Base-by-base conservation (phyloP, 192 early-diverging fungal species). In the Coemansia sp. region DNA sequence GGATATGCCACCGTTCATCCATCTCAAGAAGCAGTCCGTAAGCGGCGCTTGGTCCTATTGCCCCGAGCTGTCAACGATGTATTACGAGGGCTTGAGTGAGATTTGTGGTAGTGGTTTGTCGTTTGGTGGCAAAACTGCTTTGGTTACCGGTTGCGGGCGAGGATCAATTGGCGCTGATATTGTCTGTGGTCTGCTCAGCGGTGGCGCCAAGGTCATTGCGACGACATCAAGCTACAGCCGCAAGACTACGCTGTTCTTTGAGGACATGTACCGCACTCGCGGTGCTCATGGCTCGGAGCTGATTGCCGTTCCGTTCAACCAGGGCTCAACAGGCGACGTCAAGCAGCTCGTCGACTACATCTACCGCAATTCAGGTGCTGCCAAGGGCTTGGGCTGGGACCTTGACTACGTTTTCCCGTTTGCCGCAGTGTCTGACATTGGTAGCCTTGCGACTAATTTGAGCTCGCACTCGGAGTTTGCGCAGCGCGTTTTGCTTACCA, bases 251-350 rank as follows among this genome's bases (percentile, higher is more conserved):
- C 88, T 91, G 79, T 93, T 91, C 71, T 98, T 91, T 86, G 90
- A 92, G 62, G 76, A n/a, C n/a, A n/a, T n/a, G n/a, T n/a, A n/a
- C n/a, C n/a, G n/a, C n/a, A n/a, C n/a, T n/a, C n/a, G n/a, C 72
- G 96, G 96, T 16, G 87, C 94, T 46, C 90, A 91, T 68, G 92
- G 92, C 26, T 91, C 92, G 3, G 74, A 85, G 13, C 84, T 98
- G 51, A 85, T 93, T 33, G 87, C 96, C 28, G 92, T 96, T 33
- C 94, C 96, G 14, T 98, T 98, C 84, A 98, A 98, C 82, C 92
- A 90, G 67, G 94, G 87, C 43, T 95, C 94, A 10, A 35, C 53
- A 35, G 89, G 92, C 77, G 96, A 98, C 79, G 85, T 91, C 8
- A 74, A 83, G 39, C n/a, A n/a, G n/a, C n/a, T n/a, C n/a, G n/a